Conservation (phyloP, 1,139 yeast species). For the Pichia sp. region DNA sequence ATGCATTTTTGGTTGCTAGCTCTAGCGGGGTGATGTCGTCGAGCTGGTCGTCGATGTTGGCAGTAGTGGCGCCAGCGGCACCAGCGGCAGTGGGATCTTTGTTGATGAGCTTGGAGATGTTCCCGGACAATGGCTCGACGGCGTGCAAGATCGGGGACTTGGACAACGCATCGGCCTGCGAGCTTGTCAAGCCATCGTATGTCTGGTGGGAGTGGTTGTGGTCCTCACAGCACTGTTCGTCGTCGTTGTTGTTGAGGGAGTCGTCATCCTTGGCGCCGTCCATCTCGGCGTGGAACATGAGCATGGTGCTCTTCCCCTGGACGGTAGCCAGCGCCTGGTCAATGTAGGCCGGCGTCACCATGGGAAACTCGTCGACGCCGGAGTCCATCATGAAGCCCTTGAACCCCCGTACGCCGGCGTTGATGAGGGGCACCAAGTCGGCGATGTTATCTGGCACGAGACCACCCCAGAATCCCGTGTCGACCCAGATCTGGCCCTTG, state of each 20-base stretch:
- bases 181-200: conserved; percentile 38
- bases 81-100: conserved; percentile 7
- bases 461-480: conserved; percentile 96
- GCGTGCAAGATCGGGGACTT: conserved; percentile 52
- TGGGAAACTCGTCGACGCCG: conserved; percentile 93
- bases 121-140: conserved; percentile 54
- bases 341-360: conserved; percentile 60
- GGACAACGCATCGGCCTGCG: conserved; percentile 51
- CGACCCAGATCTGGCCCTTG: conserved; percentile 80
- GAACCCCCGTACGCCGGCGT: conserved; percentile 87
- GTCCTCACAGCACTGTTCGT: conserved; percentile 3
- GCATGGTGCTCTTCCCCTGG: conserved; percentile 57
- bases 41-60: conserved; percentile 12
- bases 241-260: neutral
- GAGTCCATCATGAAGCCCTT: conserved; percentile 87
- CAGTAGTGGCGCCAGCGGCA: neutral
- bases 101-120: conserved; percentile 45
- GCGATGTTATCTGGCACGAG: conserved; percentile 70
- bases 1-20: conserved; percentile 44
- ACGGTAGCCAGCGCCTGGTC: conserved; percentile 60
- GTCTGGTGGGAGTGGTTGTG: conserved; percentile 12
- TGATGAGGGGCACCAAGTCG: conserved; percentile 67
- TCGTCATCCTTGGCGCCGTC: conserved; percentile 33
- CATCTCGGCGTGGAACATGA: conserved; percentile 94
- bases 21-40: conserved; percentile 40